Conservation (phyloP, 1,139 yeast species). For the Meyerozyma smithsonii region DNA sequence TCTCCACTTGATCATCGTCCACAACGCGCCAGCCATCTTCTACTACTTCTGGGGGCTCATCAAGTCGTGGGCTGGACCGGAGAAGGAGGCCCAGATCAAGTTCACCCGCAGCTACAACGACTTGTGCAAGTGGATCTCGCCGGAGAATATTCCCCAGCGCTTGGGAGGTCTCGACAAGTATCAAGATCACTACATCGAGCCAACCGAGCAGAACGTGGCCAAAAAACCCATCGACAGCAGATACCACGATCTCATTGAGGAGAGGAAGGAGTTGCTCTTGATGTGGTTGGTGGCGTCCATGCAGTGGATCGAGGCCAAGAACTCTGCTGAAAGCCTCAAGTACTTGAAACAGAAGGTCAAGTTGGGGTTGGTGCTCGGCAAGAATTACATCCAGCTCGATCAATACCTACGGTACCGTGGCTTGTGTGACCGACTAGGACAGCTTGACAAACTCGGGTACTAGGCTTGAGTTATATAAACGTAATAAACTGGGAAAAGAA, state of each 20-base stretch:
- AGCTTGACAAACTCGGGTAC: not conserved
- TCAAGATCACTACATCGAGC: constrained; percentile 52
- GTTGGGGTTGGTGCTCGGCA: constrained; percentile 44
- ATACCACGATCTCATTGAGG: constrained; percentile 20
- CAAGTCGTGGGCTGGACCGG: constrained; percentile 86
- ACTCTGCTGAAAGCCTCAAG: constrained; percentile 37
- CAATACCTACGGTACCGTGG: constrained; percentile 71
- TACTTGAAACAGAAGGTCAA: constrained; percentile 43
- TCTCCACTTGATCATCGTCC: constrained; percentile 68
- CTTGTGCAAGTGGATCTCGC: constrained; percentile 50
- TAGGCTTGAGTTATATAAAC: too few relatives aligned
- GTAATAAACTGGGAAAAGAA: too few relatives aligned
- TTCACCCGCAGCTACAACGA: constrained; percentile 65
- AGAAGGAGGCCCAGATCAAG: constrained; percentile 73
- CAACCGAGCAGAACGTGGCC: constrained; percentile 25
- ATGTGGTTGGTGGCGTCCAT: constrained; percentile 53
- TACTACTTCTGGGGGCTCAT: constrained; percentile 82
- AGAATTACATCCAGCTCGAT: constrained; percentile 60
- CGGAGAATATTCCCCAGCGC: constrained; percentile 50
- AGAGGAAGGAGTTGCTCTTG: constrained; percentile 45
- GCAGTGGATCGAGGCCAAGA: constrained; percentile 58
- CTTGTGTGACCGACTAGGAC: constrained; percentile 50
- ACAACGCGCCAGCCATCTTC: constrained; percentile 90
- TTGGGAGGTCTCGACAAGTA: constrained; percentile 64
- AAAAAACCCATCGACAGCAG: constrained; percentile 33